Evolutionary conservation across 306 rosid species (phyloP).

Genomic region (Quercus engelmannii): DNA sequence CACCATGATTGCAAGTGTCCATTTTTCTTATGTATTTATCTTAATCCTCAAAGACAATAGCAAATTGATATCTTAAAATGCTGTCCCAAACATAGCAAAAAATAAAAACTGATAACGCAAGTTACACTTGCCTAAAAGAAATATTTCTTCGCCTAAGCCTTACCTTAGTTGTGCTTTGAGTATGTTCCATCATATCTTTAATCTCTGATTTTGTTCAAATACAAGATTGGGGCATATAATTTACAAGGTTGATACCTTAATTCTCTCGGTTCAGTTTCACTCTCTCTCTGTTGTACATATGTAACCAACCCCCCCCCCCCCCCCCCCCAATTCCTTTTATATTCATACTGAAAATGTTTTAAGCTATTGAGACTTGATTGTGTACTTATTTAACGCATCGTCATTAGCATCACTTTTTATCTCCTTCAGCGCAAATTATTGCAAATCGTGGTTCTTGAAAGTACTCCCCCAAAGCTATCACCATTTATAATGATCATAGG

Average conservation of each 20-base stretch:
- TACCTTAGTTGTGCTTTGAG: background rate
- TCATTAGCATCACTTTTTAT: background rate
- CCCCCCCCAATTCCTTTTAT: background rate
- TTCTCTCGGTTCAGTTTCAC: background rate
- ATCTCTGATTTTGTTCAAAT: background rate
- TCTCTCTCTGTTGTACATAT: background rate
- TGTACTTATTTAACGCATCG: background rate
- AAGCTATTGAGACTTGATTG: background rate
- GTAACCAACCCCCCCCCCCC: background rate
- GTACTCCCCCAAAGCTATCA: background rate
- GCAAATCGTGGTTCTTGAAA: background rate
- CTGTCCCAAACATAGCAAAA: background rate
- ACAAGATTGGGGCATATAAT: background rate
- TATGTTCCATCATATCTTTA: background rate
- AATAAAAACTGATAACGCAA: background rate
- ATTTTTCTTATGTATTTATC: no score
- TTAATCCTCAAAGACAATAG: no score
- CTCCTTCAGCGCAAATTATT: background rate
- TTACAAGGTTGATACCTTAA: background rate
- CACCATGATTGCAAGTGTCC: no score
- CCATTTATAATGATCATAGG: background rate
- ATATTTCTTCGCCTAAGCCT: background rate
- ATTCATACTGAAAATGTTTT: background rate
- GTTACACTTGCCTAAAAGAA: background rate
- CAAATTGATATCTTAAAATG: background rate